A percentile compares a stretch with the other conserved stretches of the same genome.
Evolutionary conservation across 2,329 filamentous ascomycete genomes (phyloP).

Genomic region (Penicillium olsonii): DNA sequence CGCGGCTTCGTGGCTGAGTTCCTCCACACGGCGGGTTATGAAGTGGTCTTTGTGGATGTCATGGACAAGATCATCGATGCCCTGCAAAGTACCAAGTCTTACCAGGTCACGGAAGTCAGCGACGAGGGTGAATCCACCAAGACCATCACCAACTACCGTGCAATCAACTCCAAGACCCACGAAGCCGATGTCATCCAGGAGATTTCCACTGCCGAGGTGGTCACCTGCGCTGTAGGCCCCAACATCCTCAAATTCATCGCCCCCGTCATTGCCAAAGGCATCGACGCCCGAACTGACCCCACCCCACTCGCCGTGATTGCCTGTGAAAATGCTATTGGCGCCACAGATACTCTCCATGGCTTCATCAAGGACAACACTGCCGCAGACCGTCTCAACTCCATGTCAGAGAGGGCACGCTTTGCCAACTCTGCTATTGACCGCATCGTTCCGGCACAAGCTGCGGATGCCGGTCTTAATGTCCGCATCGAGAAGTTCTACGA

Average conservation of each 20-base stretch:
- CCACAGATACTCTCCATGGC: slow-evolving; percentile 81
- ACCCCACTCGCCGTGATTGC: slow-evolving; percentile 87
- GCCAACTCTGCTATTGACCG: slow-evolving; percentile 98
- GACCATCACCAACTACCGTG: slow-evolving; percentile 91
- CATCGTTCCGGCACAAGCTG: slow-evolving; percentile 89
- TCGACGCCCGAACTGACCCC: slow-evolving; percentile 68
- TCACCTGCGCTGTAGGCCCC: slow-evolving; percentile 96
- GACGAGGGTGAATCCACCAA: slow-evolving; percentile 77
- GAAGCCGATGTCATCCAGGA: slow-evolving; percentile 79
- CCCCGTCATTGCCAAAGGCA: slow-evolving; percentile 90
- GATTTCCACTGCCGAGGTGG: slow-evolving; percentile 82
- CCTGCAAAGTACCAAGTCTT: slow-evolving; percentile 73
- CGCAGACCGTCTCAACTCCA: slow-evolving; percentile 64
- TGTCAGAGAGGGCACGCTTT: slow-evolving; percentile 77
- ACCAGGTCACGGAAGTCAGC: slow-evolving; percentile 92
- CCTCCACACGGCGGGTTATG: slow-evolving; percentile 90
- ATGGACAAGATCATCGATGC: slow-evolving; percentile 77
- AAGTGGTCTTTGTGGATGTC: slow-evolving; percentile 96
- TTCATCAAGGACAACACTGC: slow-evolving; percentile 80
- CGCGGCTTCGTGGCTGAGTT: slow-evolving; percentile 88
- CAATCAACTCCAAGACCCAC: slow-evolving; percentile 90
- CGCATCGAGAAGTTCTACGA: slow-evolving; percentile 98
- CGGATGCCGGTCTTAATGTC: slow-evolving; percentile 79
- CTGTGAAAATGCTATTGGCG: slow-evolving; percentile 96
- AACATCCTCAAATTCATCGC: slow-evolving; percentile 97